Base-by-base conservation (phyloP, 495 filamentous ascomycete species). In the Astrothelium subdiscretum region DNA sequence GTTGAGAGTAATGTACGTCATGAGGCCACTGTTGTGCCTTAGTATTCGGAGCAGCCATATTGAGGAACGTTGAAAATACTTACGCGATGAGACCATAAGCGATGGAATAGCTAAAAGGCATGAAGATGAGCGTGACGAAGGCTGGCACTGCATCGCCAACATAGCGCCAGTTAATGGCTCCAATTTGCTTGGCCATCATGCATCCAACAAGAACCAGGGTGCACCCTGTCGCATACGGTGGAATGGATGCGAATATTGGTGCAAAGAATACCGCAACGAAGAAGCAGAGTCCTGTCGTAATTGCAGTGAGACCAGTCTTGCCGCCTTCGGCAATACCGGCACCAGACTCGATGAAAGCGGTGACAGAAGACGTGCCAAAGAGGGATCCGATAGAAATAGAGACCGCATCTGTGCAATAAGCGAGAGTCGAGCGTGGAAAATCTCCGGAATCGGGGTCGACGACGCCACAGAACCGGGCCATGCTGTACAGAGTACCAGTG, bases 41-140 rank as follows among this genome's bases (percentile, higher is more conserved):
- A 88, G 69, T 91, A 86, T 18, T 87, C 86, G 67, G 91, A 90
- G 58, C 24, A 5, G 12, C n/a, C 13, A 26, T 32, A 24, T 18
- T n/a, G 32, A 18, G n/a, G 18, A n/a, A 59, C n/a, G 20, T 3
- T 4, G 18, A 58, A 10, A n/a, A n/a, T 10, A 29, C 48, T 54
- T 54, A 54, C 48, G 63, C 86, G 61, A 91, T 87, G 42, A 91
- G 79, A 26, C 87, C 87, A 67, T 91, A 85, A 27, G 87, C 85
- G 66, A 91, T 89, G 52, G 83, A 88, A 72, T 89, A 90, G 24
- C 87, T 91, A 75, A 91, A 91, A n/a, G 88, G 88, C 89, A 92
- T 92, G 68, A 88, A 73, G 66, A 83, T 81, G 63, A 92, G 86
- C 31, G 88, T 90, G 32, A 91, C 71, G 73, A 92, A 92, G 1